A percentile compares a stretch with the other conserved stretches of the same genome.
These are phyloP conservation scores for Starmerella sp. DNA, from an alignment of 805 yeast species.

Conservation along the genomic window DNA sequence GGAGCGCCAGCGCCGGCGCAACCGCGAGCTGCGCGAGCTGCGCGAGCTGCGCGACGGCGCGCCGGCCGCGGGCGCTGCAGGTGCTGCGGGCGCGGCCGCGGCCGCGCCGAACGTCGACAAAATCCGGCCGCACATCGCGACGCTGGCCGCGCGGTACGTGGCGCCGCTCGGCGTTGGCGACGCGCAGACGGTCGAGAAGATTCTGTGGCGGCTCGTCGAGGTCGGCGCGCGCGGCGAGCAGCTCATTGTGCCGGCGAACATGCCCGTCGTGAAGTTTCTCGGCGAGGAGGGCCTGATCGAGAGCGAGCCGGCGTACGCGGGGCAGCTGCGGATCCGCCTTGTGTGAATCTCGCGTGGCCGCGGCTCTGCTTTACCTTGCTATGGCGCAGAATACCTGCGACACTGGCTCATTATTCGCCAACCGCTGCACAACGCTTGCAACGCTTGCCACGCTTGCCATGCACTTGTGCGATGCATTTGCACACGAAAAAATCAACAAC, in stretches of 20 bases:
- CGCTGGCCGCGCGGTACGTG: constrained; percentile 5
- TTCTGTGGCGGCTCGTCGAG: constrained; percentile 9
- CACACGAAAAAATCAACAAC: no score
- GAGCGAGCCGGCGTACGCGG: constrained; percentile 8
- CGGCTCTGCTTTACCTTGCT: no score
- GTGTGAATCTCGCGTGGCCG: neutral
- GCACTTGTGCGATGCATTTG: no score
- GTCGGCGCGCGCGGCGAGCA: constrained; percentile 10
- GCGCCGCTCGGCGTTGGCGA: constrained; percentile 6
- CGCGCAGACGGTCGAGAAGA: neutral
- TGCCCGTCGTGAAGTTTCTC: constrained; percentile 11
- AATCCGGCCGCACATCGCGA: neutral
- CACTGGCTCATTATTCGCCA: no score
- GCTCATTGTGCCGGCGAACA: constrained; percentile 10
- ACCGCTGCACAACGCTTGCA: no score
- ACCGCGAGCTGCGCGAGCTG: neutral
- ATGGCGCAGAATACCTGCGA: no score
- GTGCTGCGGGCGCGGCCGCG: no score
- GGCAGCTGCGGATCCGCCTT: constrained; percentile 7
- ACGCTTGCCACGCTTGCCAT: no score
- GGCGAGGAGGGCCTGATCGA: constrained; percentile 10
- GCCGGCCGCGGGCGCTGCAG: neutral
- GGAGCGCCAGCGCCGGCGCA: neutral
- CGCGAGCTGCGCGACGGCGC: neutral
- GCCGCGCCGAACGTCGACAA: neutral